These are phyloP conservation scores for Cocos nucifera DNA, from an alignment of 176 grass and related monocot species.

Conservation along the genomic window DNA sequence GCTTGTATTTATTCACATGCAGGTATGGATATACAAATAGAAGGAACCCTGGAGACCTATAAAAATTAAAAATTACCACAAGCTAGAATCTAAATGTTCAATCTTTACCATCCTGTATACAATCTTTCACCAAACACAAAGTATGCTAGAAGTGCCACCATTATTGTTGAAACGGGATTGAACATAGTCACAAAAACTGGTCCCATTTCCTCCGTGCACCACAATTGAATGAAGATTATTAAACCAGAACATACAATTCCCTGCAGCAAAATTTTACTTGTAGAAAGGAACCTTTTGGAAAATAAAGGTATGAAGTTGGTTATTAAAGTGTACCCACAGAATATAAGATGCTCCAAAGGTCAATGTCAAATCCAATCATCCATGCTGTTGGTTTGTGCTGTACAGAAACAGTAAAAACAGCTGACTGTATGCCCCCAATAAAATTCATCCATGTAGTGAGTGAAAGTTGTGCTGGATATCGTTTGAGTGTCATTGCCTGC, in stretches of 20 bases:
- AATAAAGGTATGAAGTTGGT: background rate
- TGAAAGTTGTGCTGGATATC: conserved; percentile 81
- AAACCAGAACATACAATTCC: conserved; percentile 70
- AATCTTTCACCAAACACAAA: too few species aligned
- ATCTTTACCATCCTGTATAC: too few species aligned
- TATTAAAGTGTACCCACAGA: conserved; percentile 14
- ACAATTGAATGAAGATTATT: conserved; percentile 72
- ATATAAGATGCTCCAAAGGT: conserved; percentile 80
- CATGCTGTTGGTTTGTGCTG: conserved; percentile 41
- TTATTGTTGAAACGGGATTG: conserved; percentile 65
- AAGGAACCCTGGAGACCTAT: too few species aligned
- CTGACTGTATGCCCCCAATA: conserved; percentile 58
- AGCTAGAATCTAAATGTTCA: too few species aligned
- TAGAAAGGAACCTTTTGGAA: background rate
- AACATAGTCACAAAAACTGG: conserved; percentile 98
- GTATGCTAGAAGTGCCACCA: conserved; percentile 34
- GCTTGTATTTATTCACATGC: too few species aligned
- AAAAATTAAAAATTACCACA: too few species aligned
- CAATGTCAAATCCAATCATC: conserved; percentile 66
- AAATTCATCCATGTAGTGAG: conserved; percentile 79
- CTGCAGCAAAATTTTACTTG: conserved; percentile 15
- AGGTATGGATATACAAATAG: too few species aligned
- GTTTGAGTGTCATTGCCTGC: conserved; percentile 60
- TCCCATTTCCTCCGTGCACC: conserved; percentile 82
- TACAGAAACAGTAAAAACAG: conserved; percentile 38